These are phyloP conservation scores for Taxawa tesnikishii DNA, from an alignment of 2,329 filamentous ascomycete genomes.

Conservation along the genomic window DNA sequence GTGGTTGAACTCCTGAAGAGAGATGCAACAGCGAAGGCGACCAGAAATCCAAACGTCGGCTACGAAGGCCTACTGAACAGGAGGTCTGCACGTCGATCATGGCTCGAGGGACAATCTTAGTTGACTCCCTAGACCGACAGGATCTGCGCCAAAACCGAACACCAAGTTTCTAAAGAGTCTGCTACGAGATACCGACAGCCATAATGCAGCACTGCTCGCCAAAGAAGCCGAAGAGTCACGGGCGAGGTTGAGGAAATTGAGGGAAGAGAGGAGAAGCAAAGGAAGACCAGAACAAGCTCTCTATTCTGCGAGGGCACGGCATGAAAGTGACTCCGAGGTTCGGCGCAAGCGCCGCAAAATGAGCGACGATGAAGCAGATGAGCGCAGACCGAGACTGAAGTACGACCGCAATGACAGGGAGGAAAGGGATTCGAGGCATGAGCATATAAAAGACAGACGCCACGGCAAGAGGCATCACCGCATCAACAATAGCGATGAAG, in stretches of 20 bases:
- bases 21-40: conserved; percentile 62
- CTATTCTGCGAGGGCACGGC: conserved; percentile 7
- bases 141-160: conserved; percentile 65
- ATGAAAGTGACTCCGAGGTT: neutral
- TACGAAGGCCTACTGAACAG: neutral
- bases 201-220: conserved; percentile 77
- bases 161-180: conserved; percentile 81
- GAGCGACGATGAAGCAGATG: neutral
- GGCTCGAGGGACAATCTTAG: no score
- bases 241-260: conserved; percentile 53
- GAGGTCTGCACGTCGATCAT: no score
- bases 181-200: conserved; percentile 73
- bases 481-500: no score
- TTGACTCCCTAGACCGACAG: conserved; percentile 3
- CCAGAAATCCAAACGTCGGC: neutral
- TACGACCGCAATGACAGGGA: no score
- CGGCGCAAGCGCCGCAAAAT: conserved; percentile 1
- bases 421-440: no score
- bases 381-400: neutral
- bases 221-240: conserved; percentile 73
- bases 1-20: conserved; percentile 67
- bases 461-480: no score
- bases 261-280: conserved; percentile 12
- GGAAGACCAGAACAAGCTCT: conserved; percentile 10
- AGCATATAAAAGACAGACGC: no score